Evolutionary conservation across 2,329 filamentous ascomycete species (phyloP).

Genomic region (Pseudocercospora pini-densiflorae): DNA sequence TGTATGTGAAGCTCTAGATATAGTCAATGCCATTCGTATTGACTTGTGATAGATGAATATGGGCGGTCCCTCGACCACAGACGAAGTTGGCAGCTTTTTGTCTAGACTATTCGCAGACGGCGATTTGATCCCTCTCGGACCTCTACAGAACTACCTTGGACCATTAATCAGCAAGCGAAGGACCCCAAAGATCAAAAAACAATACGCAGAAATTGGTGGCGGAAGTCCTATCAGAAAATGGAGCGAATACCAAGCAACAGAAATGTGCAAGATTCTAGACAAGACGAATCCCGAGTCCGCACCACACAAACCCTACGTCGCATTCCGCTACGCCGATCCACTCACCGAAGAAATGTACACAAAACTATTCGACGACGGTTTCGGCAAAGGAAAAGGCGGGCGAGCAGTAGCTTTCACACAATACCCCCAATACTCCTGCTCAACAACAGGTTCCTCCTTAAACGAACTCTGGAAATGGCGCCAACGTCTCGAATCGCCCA

Average conservation of each 20-base stretch:
- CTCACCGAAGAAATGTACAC: conserved; percentile 94
- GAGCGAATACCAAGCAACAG: conserved; percentile 90
- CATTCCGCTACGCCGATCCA: conserved; percentile 92
- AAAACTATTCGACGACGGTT: conserved; percentile 81
- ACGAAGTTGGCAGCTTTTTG: conserved; percentile 87
- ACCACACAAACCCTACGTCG: conserved; percentile 96
- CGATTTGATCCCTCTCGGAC: conserved; percentile 93
- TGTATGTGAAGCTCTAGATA: conserved; percentile 12
- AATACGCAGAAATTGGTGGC: conserved; percentile 93
- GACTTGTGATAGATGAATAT: conserved; percentile 71
- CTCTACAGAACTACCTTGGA: conserved; percentile 87
- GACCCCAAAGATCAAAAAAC: conserved; percentile 95
- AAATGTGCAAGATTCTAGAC: conserved; percentile 98
- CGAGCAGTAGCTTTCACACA: conserved; percentile 96
- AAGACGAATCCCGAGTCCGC: conserved; percentile 89
- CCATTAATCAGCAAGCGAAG: conserved; percentile 82
- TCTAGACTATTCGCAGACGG: conserved; percentile 92
- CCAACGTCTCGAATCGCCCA: conserved; percentile 70
- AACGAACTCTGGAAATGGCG: conserved; percentile 99
- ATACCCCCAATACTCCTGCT: conserved; percentile 98
- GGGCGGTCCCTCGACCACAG: conserved; percentile 88
- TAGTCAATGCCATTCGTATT: background rate
- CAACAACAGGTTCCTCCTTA: conserved; percentile 91
- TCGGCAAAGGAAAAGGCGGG: conserved; percentile 86
- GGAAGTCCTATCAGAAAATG: conserved; percentile 98